Evolutionary conservation across 1,139 yeast species (phyloP), one percentile per base, ranked within the genome.

Genomic region (Geotrichum histeridarum): DNA sequence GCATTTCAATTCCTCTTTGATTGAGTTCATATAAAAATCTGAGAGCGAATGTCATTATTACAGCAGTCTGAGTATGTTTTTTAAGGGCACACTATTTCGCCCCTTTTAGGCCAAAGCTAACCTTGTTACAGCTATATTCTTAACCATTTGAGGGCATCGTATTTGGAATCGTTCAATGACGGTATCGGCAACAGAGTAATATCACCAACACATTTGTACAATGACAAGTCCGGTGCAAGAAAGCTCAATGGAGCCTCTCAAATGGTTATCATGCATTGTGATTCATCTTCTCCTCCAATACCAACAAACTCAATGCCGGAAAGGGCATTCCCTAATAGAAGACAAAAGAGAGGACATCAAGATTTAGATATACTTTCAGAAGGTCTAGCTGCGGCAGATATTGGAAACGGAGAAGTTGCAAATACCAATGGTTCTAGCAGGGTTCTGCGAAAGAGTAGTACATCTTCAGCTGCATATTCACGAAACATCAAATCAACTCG

Each of bases 121-220:
- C 42, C n/a, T 31, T 35, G 42, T 9, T 18, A 32, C 12, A 63
- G 65, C 58, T 67, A 66, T 54, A 67, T 70, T 38, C 61, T 70
- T 11, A 61, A 63, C 44, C 67, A 67, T 47, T 61, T 70, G 30
- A 58, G 73, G 43, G 67, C 68, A 8, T 62, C 67, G 37, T 70
- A 70, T 57, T 61, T 68, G 22, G 65, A 67, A 47, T 58, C 67
- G 22, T 61, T 66, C 39, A 64, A 62, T 9, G 71, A 67, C 57
- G 69, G 69, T 11, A 63, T 67, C n/a, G 70, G 70, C n/a, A 64
- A 64, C 42, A 60, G 66, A 43, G 60, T 67, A 36, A 65, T 67
- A 43, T 54, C 63, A 30, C 70, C 70, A n/a, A 56, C 67, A 14
- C 69, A 64, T 43, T 53, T 66, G 53, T 66, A 66, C 55, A 61